Base-by-base conservation (phyloP, 306 rosid species). In the Abrus precatorius region DNA sequence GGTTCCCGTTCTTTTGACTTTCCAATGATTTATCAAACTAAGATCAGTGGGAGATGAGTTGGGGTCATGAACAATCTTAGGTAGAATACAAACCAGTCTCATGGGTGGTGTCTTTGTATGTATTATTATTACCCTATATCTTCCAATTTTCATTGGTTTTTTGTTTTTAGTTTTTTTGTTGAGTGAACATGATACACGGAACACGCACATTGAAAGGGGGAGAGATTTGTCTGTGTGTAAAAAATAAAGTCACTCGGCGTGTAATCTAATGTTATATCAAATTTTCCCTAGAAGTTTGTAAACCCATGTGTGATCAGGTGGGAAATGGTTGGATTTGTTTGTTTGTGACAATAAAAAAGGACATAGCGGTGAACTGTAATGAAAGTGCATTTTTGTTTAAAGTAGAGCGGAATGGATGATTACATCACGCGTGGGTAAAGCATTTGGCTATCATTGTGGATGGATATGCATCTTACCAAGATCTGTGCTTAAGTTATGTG, bases 251-350 rank as follows among this genome's bases (percentile, higher is more conserved):
- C 43, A 82, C 57, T 20, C 64, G 69, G 81, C 5, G 60, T 77
- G 72, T 77, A 65, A 52, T 80, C 81, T 55, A 57, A 14, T 30
- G 11, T 13, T 30, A 14, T 7, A 14, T 20, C 20, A 61, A n/a
- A 0, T 75, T 32, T 43, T 53, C 44, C 77, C 73, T 85, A 56
- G 77, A 36, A 77, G 78, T 74, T 73, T 68, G 82, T 36, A 63
- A 72, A 77, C 74, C 72, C 81, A 77, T 86, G 90, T 82, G 86
- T 82, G 85, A 60, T 74, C 75, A 85, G 82, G 90, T 82, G 77
- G 86, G 84, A 82, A 74, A 79, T 81, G 83, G 80, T 72, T 66
- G 83, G 59, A 64, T 83, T 74, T 59, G 84, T 69, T 84, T 78
- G 78, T 77, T 84, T 85, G 80, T 82, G 75, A 68, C 67, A 84